A percentile compares a stretch with the other conserved stretches of the same genome.
Evolutionary conservation across 2,329 filamentous ascomycete species (phyloP).

Genomic region (Colletotrichum liriopes): DNA sequence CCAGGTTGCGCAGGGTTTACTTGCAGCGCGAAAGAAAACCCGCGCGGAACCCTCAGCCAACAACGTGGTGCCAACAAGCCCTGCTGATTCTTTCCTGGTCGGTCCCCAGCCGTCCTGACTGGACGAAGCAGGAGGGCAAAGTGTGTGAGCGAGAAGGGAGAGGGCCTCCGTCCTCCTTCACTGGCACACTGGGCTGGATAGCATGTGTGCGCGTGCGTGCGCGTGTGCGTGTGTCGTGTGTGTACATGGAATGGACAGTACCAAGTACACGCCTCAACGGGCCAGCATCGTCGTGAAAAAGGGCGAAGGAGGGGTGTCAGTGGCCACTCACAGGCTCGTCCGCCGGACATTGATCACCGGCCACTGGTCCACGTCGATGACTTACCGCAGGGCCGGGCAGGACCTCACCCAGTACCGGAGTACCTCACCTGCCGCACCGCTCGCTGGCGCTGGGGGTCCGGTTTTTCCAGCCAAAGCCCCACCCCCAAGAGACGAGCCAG

Average conservation of each 20-base stretch:
- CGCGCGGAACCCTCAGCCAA: conserved; percentile 49
- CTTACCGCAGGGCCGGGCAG: conserved; percentile 10
- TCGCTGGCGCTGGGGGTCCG: conserved; percentile 38
- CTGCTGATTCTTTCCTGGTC: conserved; percentile 28
- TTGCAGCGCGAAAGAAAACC: conserved; percentile 39
- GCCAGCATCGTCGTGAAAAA: conserved; percentile 5
- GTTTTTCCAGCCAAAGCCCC: conserved; percentile 37
- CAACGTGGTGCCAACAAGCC: conserved; percentile 48
- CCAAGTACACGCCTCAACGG: conserved; percentile 10
- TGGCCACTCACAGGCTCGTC: conserved; percentile 24
- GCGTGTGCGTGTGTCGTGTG: not conserved
- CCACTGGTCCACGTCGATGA: conserved; percentile 28
- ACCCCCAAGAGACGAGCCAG: conserved; percentile 40
- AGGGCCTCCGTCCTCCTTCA: not conserved
- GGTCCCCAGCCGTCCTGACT: conserved; percentile 13
- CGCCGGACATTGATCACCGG: conserved; percentile 17
- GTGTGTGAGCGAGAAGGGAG: conserved; percentile 5
- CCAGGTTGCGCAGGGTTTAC: conserved; percentile 37
- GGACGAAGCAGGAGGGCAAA: not conserved
- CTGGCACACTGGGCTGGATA: not conserved
- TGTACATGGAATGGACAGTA: not conserved
- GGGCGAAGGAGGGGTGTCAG: conserved; percentile 18
- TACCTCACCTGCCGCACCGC: conserved; percentile 16
- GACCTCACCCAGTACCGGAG: not conserved
- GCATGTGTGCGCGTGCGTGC: not conserved